A percentile compares a stretch with the other conserved stretches of the same genome.
Conservation (phyloP, 306 rosid genomes). For the Prinsepia uniflora region DNA sequence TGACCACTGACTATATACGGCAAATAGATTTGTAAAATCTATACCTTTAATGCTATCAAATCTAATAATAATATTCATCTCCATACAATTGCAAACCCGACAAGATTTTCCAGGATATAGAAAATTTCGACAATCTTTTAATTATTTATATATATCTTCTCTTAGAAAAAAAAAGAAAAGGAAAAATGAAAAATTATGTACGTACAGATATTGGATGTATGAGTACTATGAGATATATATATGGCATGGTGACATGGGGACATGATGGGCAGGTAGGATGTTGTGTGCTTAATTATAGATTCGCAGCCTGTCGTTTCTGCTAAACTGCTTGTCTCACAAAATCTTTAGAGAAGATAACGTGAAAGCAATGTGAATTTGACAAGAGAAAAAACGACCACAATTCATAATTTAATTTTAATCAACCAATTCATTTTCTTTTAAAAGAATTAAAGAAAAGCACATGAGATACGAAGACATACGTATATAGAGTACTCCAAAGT, state of each 20-base stretch:
- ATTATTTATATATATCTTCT: no score
- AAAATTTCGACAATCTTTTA: no score
- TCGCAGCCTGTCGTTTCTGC: conserved; percentile 4
- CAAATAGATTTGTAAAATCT: neutral
- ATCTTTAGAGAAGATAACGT: conserved; percentile 39
- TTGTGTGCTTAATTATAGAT: neutral
- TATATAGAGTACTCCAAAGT: no score
- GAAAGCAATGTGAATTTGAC: conserved; percentile 29
- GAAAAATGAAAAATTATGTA: no score
- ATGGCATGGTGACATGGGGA: no score
- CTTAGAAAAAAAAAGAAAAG: no score
- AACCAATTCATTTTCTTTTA: neutral
- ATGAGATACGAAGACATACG: no score
- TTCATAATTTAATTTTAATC: neutral
- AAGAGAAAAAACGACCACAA: neutral
- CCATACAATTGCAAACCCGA: no score
- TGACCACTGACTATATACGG: neutral
- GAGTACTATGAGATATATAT: no score
- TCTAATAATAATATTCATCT: neutral
- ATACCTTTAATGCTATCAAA: neutral
- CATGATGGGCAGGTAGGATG: conserved; percentile 13
- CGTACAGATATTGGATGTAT: neutral
- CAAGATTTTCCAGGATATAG: no score
- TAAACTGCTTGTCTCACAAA: neutral
- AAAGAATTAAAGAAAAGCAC: no score